phyloP scores from a whole-genome alignment of 2,329 filamentous ascomycete species.

The Talaromyces marneffei region DNA sequence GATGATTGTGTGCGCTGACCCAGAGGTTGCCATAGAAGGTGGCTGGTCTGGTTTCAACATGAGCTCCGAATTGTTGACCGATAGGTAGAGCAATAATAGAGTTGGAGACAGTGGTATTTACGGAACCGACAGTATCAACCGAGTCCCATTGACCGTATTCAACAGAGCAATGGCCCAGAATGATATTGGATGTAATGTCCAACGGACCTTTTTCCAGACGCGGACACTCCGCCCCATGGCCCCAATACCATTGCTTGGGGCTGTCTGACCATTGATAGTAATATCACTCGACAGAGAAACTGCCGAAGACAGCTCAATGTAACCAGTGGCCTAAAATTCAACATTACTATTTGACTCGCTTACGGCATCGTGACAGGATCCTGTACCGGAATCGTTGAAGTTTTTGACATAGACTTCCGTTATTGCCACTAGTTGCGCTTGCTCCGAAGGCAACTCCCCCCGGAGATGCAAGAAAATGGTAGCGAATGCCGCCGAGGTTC shows the following conservation, averaged over 20 bases:
- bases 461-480: slow-evolving; percentile 38
- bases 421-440: slow-evolving; percentile 43
- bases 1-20: slow-evolving; percentile 54
- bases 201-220: slow-evolving; percentile 50
- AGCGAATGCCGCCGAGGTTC: slow-evolving; percentile 2
- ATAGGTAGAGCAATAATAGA: slow-evolving; percentile 43
- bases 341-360: slow-evolving; percentile 45
- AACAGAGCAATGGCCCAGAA: slow-evolving; percentile 52
- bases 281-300: slow-evolving; percentile 46
- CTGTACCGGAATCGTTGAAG: slow-evolving; percentile 44
- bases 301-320: slow-evolving; percentile 45
- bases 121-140: slow-evolving; percentile 46
- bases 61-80: slow-evolving; percentile 47
- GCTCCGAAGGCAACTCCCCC: slow-evolving; percentile 49
- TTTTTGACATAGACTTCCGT: slow-evolving; percentile 48
- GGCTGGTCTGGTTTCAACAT: slow-evolving; percentile 48
- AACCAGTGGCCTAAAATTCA: slow-evolving; percentile 47
- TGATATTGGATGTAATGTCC: slow-evolving; percentile 50
- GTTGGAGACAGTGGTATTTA: slow-evolving; percentile 49
- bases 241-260: slow-evolving; percentile 46
- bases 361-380: slow-evolving; percentile 49
- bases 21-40: slow-evolving; percentile 52
- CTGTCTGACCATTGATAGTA: slow-evolving; percentile 49
- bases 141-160: slow-evolving; percentile 55
- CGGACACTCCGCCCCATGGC: slow-evolving; percentile 53